Conservation (phyloP, 2,329 filamentous ascomycete species). For the Akanthomyces lecanii region DNA sequence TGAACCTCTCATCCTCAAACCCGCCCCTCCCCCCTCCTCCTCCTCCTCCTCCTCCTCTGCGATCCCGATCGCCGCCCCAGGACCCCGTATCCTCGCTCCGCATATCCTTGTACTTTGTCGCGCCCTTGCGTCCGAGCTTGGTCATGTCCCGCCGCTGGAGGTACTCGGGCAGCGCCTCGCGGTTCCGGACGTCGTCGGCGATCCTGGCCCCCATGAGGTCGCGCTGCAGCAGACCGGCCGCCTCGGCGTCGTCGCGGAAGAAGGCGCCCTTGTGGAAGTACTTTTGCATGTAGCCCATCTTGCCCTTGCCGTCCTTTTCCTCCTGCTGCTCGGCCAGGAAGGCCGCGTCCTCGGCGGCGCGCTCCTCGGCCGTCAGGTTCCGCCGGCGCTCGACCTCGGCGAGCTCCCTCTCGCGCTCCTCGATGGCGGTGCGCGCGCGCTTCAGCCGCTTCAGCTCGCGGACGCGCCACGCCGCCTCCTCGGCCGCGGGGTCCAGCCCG, state of each 20-base stretch:
- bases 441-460: constrained; percentile 86
- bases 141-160: constrained; percentile 93
- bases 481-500: constrained; percentile 77
- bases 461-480: constrained; percentile 89
- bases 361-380: constrained; percentile 81
- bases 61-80: constrained; percentile 67
- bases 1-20: constrained; percentile 61
- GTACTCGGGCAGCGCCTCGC: constrained; percentile 81
- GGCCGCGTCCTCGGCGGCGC: constrained; percentile 76
- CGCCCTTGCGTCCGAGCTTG: constrained; percentile 86
- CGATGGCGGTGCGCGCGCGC: constrained; percentile 79
- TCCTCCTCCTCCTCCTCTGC: constrained; percentile 27
- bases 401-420: constrained; percentile 75
- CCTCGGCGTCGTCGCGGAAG: constrained; percentile 76
- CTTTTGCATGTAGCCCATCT: constrained; percentile 88
- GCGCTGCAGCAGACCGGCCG: constrained; percentile 70
- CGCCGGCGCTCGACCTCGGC: constrained; percentile 86
- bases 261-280: constrained; percentile 98
- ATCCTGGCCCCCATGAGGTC: constrained; percentile 84
- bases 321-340: constrained; percentile 74
- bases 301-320: constrained; percentile 71
- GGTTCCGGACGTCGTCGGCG: constrained; percentile 76
- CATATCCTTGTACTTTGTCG: constrained; percentile 85
- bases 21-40: constrained; percentile 29
- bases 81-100: constrained; percentile 84